These are phyloP conservation scores for Astraeus odoratus DNA, from an alignment of 768 basidiomycete species.

Conservation along the genomic window DNA sequence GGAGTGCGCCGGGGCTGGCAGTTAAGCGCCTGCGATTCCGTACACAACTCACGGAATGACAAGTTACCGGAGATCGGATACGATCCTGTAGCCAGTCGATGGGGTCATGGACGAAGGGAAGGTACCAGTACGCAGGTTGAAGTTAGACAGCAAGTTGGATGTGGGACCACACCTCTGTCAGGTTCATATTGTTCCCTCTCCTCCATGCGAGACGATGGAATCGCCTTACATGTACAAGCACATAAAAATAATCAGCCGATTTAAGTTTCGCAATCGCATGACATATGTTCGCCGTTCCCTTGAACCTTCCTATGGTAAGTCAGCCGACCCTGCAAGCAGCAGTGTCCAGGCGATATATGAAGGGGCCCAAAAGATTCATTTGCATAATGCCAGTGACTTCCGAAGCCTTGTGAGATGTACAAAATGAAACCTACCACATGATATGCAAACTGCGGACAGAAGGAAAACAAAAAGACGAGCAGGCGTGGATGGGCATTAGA, in stretches of 20 bases:
- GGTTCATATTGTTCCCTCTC: no score
- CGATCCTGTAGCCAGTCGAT: background rate
- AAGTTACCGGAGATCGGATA: background rate
- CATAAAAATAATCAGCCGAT: conserved; percentile 8
- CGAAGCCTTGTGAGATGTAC: background rate
- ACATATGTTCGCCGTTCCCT: background rate
- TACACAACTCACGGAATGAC: background rate
- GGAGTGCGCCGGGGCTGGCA: conserved; percentile 7
- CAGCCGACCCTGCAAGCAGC: conserved; percentile 16
- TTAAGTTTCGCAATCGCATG: conserved; percentile 8
- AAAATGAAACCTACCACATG: conserved; percentile 2
- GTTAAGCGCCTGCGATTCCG: background rate
- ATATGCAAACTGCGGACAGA: conserved; percentile 1
- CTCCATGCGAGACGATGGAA: background rate
- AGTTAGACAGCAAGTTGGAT: no score
- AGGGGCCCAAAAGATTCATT: conserved; percentile 6
- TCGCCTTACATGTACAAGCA: conserved; percentile 1
- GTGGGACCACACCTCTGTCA: no score
- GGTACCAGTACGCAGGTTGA: no score
- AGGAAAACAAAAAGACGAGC: background rate
- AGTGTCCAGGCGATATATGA: conserved; percentile 14
- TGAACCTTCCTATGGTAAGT: conserved; percentile 23
- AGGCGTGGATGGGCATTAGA: background rate
- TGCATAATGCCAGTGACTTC: background rate
- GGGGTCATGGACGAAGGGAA: conserved; percentile 2